Conservation (phyloP, 1,284 basidiomycete genomes). For the Tetrapyrgos nigripes region DNA sequence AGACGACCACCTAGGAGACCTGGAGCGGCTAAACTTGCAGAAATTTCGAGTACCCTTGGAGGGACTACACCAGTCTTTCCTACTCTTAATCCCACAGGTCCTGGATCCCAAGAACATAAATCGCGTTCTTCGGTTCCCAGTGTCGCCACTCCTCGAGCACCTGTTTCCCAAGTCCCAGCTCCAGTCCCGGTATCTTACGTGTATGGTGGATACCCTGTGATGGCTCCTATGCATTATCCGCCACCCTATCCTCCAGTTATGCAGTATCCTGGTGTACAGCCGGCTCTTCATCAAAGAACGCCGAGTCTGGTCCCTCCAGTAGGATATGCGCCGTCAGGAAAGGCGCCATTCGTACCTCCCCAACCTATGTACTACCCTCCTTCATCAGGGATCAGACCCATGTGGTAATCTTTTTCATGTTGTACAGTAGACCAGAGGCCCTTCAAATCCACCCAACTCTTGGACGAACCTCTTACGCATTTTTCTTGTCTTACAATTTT, state of each 20-base stretch:
- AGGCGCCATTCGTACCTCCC: neutral
- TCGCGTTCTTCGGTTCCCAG: neutral
- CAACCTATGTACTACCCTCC: neutral
- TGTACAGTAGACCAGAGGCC: neutral
- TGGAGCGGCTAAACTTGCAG: neutral
- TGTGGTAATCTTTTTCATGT: neutral
- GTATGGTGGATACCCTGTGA: neutral
- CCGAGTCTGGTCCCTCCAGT: neutral
- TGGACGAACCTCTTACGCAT: neutral
- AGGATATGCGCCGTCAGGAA: neutral
- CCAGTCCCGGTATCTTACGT: neutral
- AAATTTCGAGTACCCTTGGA: neutral
- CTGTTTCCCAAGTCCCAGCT: neutral
- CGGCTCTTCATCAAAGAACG: constrained; percentile 5
- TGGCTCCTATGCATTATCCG: neutral
- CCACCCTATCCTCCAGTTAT: neutral
- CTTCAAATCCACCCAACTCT: neutral
- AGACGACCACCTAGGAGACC: constrained; percentile 11
- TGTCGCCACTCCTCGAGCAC: neutral
- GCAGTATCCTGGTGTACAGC: neutral
- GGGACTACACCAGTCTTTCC: constrained; percentile 2
- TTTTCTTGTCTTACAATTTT: neutral
- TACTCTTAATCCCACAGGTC: constrained; percentile 4
- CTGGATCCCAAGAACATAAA: neutral
- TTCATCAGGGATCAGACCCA: too few species aligned